Percentiles rank a stretch among this genome's conserved stretches.
These are phyloP conservation scores for Zalaria sp. DNA, from an alignment of 2,329 filamentous ascomycete genomes.

Conservation along the genomic window DNA sequence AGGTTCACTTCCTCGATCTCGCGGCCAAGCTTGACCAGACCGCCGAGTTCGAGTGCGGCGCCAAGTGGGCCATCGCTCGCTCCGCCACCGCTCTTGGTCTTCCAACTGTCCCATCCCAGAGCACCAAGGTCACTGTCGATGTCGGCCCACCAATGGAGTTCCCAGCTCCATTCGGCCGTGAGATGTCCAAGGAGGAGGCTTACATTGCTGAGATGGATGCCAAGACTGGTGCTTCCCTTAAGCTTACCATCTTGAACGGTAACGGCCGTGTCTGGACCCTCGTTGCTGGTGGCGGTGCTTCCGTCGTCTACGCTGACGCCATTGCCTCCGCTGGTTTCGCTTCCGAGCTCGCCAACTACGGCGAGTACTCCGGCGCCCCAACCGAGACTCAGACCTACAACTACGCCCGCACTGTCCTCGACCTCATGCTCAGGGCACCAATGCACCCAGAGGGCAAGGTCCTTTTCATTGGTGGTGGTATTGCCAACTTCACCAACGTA, in stretches of 20 bases:
- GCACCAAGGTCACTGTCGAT: constrained; percentile 79
- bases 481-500: constrained; percentile 99
- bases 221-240: constrained; percentile 97
- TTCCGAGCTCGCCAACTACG: constrained; percentile 95
- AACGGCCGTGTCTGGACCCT: constrained; percentile 93
- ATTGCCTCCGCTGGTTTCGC: constrained; percentile 95
- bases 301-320: constrained; percentile 96
- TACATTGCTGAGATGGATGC: constrained; percentile 98
- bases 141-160: constrained; percentile 98
- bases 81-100: constrained; percentile 80
- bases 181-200: constrained; percentile 96
- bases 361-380: constrained; percentile 97
- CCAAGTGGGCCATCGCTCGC: constrained; percentile 95
- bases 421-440: constrained; percentile 91
- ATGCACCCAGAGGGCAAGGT: constrained; percentile 84
- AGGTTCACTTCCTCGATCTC: constrained; percentile 95
- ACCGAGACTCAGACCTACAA: constrained; percentile 99
- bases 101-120: constrained; percentile 43
- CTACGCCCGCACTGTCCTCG: constrained; percentile 92
- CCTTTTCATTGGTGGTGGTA: constrained; percentile 98
- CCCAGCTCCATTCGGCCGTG: constrained; percentile 95
- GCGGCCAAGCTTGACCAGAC: constrained; percentile 98
- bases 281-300: constrained; percentile 97
- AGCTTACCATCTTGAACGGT: constrained; percentile 90
- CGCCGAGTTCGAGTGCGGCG: constrained; percentile 97